These are phyloP conservation scores for Pisolithus tinctorius DNA, from an alignment of 768 basidiomycete genomes.

Conservation along the genomic window DNA sequence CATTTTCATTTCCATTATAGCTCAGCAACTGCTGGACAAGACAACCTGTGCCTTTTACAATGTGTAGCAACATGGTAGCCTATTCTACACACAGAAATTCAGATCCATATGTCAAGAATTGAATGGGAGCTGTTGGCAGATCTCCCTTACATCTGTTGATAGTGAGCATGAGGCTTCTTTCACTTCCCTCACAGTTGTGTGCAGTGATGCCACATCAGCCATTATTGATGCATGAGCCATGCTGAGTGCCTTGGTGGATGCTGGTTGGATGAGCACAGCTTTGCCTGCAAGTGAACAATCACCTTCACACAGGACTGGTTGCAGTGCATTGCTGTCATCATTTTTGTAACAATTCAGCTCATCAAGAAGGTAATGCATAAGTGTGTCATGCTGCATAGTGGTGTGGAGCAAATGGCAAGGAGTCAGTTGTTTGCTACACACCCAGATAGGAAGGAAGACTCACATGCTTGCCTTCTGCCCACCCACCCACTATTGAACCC, in stretches of 20 bases:
- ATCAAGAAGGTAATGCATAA: slow-evolving; percentile 21
- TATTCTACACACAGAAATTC: no score
- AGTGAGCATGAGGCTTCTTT: no score
- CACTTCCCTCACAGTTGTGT: neutral
- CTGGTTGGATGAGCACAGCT: neutral
- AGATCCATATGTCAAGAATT: no score
- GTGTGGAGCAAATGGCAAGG: neutral
- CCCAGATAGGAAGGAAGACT: slow-evolving; percentile 4
- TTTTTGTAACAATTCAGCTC: slow-evolving; percentile 21
- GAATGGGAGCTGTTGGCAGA: neutral
- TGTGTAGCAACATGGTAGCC: no score
- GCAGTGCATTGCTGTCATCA: slow-evolving; percentile 14
- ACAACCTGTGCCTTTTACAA: no score
- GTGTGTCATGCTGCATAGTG: neutral
- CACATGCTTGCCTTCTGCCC: slow-evolving; percentile 33
- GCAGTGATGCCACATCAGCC: neutral
- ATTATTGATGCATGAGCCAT: neutral
- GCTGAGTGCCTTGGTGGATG: neutral
- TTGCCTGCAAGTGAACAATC: neutral
- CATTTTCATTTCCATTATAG: no score
- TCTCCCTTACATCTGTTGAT: neutral
- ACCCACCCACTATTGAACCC: slow-evolving; percentile 39
- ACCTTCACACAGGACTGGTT: neutral
- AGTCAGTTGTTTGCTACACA: neutral
- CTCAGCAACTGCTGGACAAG: no score